phyloP scores from a whole-genome alignment of 768 basidiomycete species.

The Macrolepiota fuliginosa region DNA sequence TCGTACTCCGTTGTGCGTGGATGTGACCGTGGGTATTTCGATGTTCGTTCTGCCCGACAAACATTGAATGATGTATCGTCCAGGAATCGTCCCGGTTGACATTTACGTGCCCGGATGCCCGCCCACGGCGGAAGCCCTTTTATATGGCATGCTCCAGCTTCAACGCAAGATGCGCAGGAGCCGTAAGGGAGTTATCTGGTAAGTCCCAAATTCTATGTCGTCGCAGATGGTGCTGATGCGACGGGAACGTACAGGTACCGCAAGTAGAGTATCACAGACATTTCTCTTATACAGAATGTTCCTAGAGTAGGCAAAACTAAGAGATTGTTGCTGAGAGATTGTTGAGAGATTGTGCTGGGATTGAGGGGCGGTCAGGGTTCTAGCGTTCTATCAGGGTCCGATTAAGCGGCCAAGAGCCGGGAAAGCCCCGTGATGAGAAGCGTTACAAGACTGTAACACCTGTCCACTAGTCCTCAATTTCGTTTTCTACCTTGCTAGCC shows the following conservation, averaged over 20 bases:
- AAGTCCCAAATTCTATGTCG: constrained; percentile 17
- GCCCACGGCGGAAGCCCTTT: constrained; percentile 92
- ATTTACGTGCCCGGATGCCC: constrained; percentile 98
- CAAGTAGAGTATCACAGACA: constrained; percentile 33
- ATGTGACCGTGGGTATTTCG: constrained; percentile 77
- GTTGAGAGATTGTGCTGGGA: background rate
- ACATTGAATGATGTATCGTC: constrained; percentile 12
- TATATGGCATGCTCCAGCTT: constrained; percentile 95
- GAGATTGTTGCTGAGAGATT: constrained; percentile 1
- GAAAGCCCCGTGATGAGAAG: constrained; percentile 7
- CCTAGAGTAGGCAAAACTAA: background rate
- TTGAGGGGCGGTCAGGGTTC: background rate
- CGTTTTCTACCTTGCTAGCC: constrained; percentile 3
- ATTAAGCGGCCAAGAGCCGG: constrained; percentile 3
- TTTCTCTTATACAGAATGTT: constrained; percentile 2
- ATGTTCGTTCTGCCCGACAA: background rate
- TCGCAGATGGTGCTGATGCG: background rate
- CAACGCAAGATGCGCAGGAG: constrained; percentile 94
- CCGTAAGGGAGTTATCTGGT: constrained; percentile 89
- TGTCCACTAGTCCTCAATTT: background rate
- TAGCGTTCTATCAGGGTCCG: no score
- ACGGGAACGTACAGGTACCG: constrained; percentile 44
- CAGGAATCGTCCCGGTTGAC: constrained; percentile 96
- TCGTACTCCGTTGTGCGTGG: constrained; percentile 98
- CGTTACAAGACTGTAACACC: constrained; percentile 7